These are phyloP conservation scores for Uncinocarpus reesii DNA, from an alignment of 2,329 filamentous ascomycete species.

Conservation along the genomic window DNA sequence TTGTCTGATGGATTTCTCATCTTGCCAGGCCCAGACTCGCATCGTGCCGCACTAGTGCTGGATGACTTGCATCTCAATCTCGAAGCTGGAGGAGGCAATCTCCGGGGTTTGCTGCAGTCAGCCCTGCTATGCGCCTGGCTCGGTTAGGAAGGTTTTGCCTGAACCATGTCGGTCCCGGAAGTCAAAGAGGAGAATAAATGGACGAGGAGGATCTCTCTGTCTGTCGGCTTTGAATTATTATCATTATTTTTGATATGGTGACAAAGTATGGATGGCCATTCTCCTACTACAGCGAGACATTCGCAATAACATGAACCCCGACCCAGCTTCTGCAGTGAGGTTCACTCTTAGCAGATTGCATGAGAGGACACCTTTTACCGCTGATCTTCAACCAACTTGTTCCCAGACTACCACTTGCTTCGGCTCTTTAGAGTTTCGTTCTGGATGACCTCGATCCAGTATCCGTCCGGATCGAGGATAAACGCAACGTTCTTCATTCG, in stretches of 20 bases:
- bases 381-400: too few relatives aligned
- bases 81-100: neutral
- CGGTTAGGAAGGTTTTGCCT: neutral
- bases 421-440: conserved; percentile 46
- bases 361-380: too few relatives aligned
- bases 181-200: too few relatives aligned
- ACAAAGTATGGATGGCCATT: too few relatives aligned
- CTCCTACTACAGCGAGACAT: too few relatives aligned
- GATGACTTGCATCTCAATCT: conserved; percentile 1
- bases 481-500: conserved; percentile 90
- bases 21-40: neutral
- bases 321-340: too few relatives aligned
- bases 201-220: too few relatives aligned
- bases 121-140: conserved; percentile 1
- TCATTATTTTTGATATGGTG: too few relatives aligned
- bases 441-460: conserved; percentile 68
- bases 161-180: too few relatives aligned
- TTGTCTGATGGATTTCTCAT: neutral
- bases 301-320: too few relatives aligned
- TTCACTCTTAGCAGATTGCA: too few relatives aligned
- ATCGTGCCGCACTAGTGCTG: neutral
- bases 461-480: conserved; percentile 74
- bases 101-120: neutral
- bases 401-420: conserved; percentile 36
- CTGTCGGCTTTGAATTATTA: too few relatives aligned